Evolutionary conservation across 1,284 basidiomycete genomes (phyloP).

Genomic region (Puccinia brachypodii): DNA sequence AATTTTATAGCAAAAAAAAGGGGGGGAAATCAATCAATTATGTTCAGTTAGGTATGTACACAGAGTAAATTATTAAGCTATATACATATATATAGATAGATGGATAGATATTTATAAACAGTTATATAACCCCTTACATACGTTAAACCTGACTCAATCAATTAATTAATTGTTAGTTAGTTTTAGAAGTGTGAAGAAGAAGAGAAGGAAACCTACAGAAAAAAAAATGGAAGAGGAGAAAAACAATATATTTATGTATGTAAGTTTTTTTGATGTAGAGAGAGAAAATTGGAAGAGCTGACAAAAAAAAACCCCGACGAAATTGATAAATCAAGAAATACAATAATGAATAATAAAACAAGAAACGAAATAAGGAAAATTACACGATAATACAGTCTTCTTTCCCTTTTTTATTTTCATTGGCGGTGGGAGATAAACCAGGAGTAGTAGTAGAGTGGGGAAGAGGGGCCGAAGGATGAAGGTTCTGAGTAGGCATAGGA

Average conservation of each 20-base stretch:
- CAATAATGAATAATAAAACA: neutral
- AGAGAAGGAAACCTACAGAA: no score
- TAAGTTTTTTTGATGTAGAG: neutral
- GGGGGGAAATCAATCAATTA: no score
- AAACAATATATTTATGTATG: neutral
- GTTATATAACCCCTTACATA: no score
- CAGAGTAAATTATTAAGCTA: no score
- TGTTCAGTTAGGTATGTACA: no score
- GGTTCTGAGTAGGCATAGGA: neutral
- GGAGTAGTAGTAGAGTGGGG: neutral
- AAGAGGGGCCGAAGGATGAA: neutral
- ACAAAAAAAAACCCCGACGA: neutral
- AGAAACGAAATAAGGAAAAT: neutral
- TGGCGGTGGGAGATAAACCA: neutral
- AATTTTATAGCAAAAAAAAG: no score
- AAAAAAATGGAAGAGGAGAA: no score
- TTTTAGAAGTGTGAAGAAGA: no score
- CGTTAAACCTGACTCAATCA: no score
- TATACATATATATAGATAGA: no score
- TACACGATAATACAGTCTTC: conserved; percentile 44
- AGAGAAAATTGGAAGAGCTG: neutral
- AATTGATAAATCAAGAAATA: neutral
- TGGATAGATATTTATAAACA: no score
- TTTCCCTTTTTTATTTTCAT: conserved; percentile 33
- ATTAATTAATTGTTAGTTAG: no score